These are phyloP conservation scores for Cystobasidium sp. DNA, from an alignment of 1,284 basidiomycete species.

Conservation along the genomic window DNA sequence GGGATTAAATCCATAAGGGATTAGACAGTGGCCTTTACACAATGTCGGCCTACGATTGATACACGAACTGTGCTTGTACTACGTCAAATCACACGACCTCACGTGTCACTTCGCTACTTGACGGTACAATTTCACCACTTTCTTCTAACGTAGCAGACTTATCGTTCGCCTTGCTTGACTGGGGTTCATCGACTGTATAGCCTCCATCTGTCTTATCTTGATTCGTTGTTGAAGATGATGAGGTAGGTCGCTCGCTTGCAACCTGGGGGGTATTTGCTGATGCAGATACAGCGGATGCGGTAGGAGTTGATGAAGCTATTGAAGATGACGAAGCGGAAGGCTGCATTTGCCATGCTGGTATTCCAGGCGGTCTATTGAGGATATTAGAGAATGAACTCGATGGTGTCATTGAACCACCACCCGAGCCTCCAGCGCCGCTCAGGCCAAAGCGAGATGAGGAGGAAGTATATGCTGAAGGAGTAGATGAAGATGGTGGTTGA, in stretches of 20 bases:
- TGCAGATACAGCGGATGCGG: neutral
- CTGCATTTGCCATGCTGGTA: constrained; percentile 82
- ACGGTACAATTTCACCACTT: constrained; percentile 34
- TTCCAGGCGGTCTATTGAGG: constrained; percentile 62
- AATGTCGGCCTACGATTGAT: too few relatives aligned
- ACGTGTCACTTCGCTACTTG: constrained; percentile 7
- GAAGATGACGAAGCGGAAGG: neutral
- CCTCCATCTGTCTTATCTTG: neutral
- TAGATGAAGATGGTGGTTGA: neutral
- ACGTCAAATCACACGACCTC: neutral
- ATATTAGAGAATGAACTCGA: constrained; percentile 36
- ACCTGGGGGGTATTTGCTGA: neutral
- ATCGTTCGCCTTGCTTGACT: neutral
- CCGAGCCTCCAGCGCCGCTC: neutral
- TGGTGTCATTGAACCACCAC: constrained; percentile 15
- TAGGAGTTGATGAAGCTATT: constrained; percentile 5
- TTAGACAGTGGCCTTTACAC: too few relatives aligned
- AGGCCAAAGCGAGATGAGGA: constrained; percentile 29
- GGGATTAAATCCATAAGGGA: too few relatives aligned
- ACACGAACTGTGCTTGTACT: neutral
- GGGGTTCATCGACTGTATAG: constrained; percentile 1
- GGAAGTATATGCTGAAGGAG: neutral
- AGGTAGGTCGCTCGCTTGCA: neutral
- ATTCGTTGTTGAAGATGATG: neutral
- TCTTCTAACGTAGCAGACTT: constrained; percentile 8